Conservation (phyloP, 352 stramenopile genomes). For the Phytopythium vexans region DNA sequence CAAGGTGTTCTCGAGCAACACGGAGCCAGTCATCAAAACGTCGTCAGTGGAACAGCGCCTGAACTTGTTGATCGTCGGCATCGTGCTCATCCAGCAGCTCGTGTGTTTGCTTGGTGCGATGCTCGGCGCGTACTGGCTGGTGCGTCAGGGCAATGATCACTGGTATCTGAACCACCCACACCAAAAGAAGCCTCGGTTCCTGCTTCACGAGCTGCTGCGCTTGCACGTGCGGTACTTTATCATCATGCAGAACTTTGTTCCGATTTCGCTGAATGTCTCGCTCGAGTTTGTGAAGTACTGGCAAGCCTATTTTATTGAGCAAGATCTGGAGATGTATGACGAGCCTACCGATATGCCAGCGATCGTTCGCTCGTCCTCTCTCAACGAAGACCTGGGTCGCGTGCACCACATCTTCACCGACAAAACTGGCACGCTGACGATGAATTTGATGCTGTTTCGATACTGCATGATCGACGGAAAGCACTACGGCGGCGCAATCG, state of each 20-base stretch:
- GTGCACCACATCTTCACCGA: slow-evolving; percentile 92
- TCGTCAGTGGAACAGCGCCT: slow-evolving; percentile 74
- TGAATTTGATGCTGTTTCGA: slow-evolving; percentile 97
- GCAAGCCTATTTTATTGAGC: slow-evolving; percentile 94
- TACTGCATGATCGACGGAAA: slow-evolving; percentile 92
- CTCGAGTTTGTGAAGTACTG: slow-evolving; percentile 96
- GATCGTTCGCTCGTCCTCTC: slow-evolving; percentile 70
- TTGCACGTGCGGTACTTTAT: slow-evolving; percentile 94
- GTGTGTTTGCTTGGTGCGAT: slow-evolving; percentile 66
- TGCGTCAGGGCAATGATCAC: slow-evolving; percentile 49
- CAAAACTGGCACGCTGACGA: slow-evolving; percentile 95
- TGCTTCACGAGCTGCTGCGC: slow-evolving; percentile 58
- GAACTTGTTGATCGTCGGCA: slow-evolving; percentile 67
- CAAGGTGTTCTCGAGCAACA: slow-evolving; percentile 85
- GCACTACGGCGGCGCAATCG: slow-evolving; percentile 86
- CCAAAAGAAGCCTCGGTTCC: slow-evolving; percentile 1
- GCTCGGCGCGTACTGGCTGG: slow-evolving; percentile 69
- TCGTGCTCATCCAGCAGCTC: slow-evolving; percentile 74
- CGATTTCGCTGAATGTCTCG: slow-evolving; percentile 98
- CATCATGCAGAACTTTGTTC: slow-evolving; percentile 97
- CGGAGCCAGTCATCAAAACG: slow-evolving; percentile 69
- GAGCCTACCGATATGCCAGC: slow-evolving; percentile 83
- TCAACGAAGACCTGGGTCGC: slow-evolving; percentile 93
- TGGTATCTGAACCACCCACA: slow-evolving; percentile 51
- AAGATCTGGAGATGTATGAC: slow-evolving; percentile 91